Conservation (phyloP, 2,329 filamentous ascomycete species). For the Aspergillus oerlinghausenensis region DNA sequence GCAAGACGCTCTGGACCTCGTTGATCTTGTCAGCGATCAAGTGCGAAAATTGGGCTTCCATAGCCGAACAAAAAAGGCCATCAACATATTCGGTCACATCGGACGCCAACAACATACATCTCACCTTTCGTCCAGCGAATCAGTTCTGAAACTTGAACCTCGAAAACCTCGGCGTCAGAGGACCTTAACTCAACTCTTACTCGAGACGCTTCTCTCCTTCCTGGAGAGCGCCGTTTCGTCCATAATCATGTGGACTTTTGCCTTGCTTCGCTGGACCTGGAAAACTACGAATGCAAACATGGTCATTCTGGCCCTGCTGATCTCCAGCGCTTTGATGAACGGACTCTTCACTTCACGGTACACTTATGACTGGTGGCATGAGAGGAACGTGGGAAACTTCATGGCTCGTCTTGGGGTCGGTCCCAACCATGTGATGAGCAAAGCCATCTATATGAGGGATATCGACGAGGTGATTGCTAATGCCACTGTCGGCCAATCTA, state of each 20-base stretch:
- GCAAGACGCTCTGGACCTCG: constrained; percentile 45
- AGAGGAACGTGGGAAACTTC: constrained; percentile 73
- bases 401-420: constrained; percentile 77
- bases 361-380: constrained; percentile 75
- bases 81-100: constrained; percentile 46
- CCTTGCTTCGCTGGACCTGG: constrained; percentile 60
- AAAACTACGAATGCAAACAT: constrained; percentile 68
- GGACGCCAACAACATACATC: constrained; percentile 40
- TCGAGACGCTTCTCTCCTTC: constrained; percentile 69
- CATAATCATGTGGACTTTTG: constrained; percentile 72
- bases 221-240: constrained; percentile 70
- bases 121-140: constrained; percentile 33
- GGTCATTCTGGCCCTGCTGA: constrained; percentile 65
- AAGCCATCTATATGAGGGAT: constrained; percentile 77
- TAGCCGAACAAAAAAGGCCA: constrained; percentile 46
- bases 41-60: constrained; percentile 44
- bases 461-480: constrained; percentile 61
- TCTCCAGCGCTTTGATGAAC: constrained; percentile 67
- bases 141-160: constrained; percentile 30
- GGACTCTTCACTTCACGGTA: constrained; percentile 69
- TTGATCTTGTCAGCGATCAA: constrained; percentile 48
- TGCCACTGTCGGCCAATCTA: constrained; percentile 24
- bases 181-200: constrained; percentile 63
- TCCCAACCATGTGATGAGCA: constrained; percentile 76
- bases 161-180: constrained; percentile 57